Percentiles rank a stretch among this genome's conserved stretches.
Conservation (phyloP, 23 red algal species). For the Gracilariopsis chorda region DNA sequence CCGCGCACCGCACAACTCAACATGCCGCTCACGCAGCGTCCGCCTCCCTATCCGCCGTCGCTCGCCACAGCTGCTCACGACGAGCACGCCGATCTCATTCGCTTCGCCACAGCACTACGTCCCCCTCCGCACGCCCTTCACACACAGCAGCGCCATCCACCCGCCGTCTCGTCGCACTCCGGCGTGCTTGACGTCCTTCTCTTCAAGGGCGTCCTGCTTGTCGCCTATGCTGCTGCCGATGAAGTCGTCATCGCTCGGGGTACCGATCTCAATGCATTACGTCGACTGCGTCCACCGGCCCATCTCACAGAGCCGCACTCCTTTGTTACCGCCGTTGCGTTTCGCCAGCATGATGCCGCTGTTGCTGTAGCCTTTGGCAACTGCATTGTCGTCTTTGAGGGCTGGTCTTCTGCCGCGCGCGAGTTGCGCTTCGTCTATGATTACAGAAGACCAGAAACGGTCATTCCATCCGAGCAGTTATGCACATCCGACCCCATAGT, state of each 20-base stretch:
- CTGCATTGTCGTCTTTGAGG: slow-evolving; percentile 56
- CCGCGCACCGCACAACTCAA: background rate
- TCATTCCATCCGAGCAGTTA: background rate
- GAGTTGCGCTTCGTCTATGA: slow-evolving; percentile 1
- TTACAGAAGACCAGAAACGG: background rate
- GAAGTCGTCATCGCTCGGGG: slow-evolving; percentile 61
- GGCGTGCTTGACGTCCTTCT: slow-evolving; percentile 47
- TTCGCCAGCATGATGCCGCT: slow-evolving; percentile 54
- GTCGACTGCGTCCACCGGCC: slow-evolving; percentile 18
- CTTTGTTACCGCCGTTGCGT: slow-evolving; percentile 26
- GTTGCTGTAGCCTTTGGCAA: slow-evolving; percentile 54
- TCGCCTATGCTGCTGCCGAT: slow-evolving; percentile 62
- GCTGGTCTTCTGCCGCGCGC: background rate
- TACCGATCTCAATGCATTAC: slow-evolving; percentile 59
- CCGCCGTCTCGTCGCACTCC: slow-evolving; percentile 27
- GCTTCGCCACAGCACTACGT: slow-evolving; percentile 27
- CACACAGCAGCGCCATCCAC: background rate
- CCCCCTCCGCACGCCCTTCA: slow-evolving; percentile 35
- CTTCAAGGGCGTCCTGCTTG: slow-evolving; percentile 41
- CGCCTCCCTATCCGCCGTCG: slow-evolving; percentile 9
- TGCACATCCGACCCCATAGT: background rate
- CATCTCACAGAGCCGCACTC: background rate
- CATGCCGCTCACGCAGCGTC: background rate
- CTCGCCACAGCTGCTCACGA: background rate
- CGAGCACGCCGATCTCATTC: slow-evolving; percentile 36